A percentile compares a stretch with the other conserved stretches of the same genome.
phyloP scores from a whole-genome alignment of 2,329 filamentous ascomycete species.

The Claviceps sp. region DNA sequence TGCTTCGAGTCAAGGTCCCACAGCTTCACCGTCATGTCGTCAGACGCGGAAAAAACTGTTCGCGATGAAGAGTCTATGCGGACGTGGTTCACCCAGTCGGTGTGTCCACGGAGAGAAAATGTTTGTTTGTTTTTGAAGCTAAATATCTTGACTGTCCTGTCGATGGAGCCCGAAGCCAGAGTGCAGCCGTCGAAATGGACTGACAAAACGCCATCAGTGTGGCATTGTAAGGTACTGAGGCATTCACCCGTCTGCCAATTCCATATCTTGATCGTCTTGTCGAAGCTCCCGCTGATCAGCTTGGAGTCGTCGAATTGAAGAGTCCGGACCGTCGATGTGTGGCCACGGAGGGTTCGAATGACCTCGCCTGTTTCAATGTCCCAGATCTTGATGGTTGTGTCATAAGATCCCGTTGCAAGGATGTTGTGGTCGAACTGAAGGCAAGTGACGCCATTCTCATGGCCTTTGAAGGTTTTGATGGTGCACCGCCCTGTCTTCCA shows the following conservation, averaged over 20 bases:
- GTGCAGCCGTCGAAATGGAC: conserved; percentile 78
- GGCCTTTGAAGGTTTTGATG: conserved; percentile 69
- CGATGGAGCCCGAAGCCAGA: conserved; percentile 78
- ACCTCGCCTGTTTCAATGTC: conserved; percentile 79
- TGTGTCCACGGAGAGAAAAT: conserved; percentile 70
- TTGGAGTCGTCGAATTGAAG: conserved; percentile 89
- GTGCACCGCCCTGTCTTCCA: conserved; percentile 93
- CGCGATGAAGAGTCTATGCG: conserved; percentile 69
- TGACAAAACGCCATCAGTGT: conserved; percentile 70
- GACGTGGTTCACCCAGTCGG: conserved; percentile 95
- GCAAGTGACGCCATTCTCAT: conserved; percentile 59
- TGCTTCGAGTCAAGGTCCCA: conserved; percentile 83
- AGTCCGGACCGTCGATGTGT: conserved; percentile 71
- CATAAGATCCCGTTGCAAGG: conserved; percentile 88
- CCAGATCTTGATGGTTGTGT: conserved; percentile 93
- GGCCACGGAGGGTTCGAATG: conserved; percentile 71
- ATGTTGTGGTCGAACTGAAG: conserved; percentile 68
- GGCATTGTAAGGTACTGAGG: conserved; percentile 66
- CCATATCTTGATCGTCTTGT: conserved; percentile 84
- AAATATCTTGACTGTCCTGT: conserved; percentile 84
- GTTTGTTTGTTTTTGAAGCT: conserved; percentile 77
- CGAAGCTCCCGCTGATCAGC: conserved; percentile 79
- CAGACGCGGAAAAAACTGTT: conserved; percentile 83
- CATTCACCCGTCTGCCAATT: conserved; percentile 90
- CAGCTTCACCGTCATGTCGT: conserved; percentile 80